Percentiles rank a stretch among this genome's conserved stretches.
phyloP scores from a whole-genome alignment of 345 rosid genomes.

The Rhizophora mangle region DNA sequence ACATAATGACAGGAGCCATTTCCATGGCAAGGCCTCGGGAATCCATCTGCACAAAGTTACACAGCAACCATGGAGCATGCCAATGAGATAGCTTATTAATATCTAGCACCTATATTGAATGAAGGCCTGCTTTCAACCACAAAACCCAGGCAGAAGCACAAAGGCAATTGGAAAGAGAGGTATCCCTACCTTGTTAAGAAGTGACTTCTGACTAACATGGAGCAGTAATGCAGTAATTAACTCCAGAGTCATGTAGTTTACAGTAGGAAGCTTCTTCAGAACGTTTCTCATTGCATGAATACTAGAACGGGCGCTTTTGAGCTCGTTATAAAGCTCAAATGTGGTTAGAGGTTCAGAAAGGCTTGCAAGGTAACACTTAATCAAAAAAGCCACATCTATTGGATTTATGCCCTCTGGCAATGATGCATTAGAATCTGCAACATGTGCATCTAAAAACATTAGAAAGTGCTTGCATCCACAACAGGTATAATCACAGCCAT shows the following conservation, averaged over 20 bases:
- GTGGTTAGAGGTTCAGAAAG: slow-evolving; percentile 88
- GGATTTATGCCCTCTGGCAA: slow-evolving; percentile 77
- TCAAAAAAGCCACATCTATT: slow-evolving; percentile 65
- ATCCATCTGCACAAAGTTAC: slow-evolving; percentile 66
- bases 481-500: slow-evolving; percentile 6
- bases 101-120: background rate
- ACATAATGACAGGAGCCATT: slow-evolving; percentile 85
- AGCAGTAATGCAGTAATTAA: slow-evolving; percentile 72
- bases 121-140: background rate
- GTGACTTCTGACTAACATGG: slow-evolving; percentile 78
- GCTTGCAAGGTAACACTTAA: slow-evolving; percentile 85
- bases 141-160: background rate
- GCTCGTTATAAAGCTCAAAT: slow-evolving; percentile 70
- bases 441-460: slow-evolving; percentile 8
- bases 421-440: slow-evolving; percentile 60
- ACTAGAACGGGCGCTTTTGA: slow-evolving; percentile 75
- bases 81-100: background rate
- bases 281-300: slow-evolving; percentile 56
- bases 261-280: slow-evolving; percentile 77
- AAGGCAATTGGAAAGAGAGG: slow-evolving; percentile 10
- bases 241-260: slow-evolving; percentile 86
- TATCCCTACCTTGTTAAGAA: slow-evolving; percentile 65
- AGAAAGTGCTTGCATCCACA: slow-evolving; percentile 11
- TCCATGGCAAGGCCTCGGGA: slow-evolving; percentile 80
- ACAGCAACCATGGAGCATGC: slow-evolving; percentile 6